Percentiles rank a stretch among this genome's conserved stretches.
Conservation (phyloP, 108 stramenopile genomes). For the Skeletonema grethae region DNA sequence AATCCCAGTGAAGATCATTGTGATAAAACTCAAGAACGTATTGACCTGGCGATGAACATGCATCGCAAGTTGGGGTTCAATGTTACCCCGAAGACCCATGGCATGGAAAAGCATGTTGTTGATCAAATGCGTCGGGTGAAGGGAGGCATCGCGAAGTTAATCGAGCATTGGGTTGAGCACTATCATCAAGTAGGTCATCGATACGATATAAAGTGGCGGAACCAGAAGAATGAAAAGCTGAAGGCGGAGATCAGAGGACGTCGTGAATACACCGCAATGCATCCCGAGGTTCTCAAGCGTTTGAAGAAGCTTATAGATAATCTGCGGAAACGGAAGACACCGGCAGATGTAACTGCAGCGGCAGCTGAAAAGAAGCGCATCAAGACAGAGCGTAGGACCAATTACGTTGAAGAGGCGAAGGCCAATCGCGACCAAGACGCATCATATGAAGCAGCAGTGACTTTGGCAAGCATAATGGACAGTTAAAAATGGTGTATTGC, state of each 20-base stretch:
- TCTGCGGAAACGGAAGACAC: conserved; percentile 1
- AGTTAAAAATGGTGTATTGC: no score
- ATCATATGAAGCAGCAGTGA: no score
- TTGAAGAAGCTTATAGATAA: neutral
- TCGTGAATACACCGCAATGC: neutral
- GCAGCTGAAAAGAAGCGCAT: neutral
- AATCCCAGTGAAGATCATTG: neutral
- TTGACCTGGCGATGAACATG: neutral
- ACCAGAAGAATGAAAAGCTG: conserved; percentile 6
- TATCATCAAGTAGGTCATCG: conserved; percentile 19
- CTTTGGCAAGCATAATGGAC: no score
- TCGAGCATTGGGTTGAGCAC: conserved; percentile 31
- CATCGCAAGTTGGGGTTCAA: conserved; percentile 15
- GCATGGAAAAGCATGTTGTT: conserved; percentile 28
- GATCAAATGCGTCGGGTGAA: conserved; percentile 12
- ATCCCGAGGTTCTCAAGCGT: conserved; percentile 4
- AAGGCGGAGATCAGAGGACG: conserved; percentile 5
- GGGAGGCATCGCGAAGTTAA: conserved; percentile 17
- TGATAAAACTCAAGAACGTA: neutral
- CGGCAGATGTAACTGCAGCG: neutral
- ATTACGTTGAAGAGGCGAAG: neutral
- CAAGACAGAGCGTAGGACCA: neutral
- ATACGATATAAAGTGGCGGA: conserved; percentile 8
- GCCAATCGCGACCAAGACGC: neutral
- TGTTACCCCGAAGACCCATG: conserved; percentile 22